A percentile compares a stretch with the other conserved stretches of the same genome.
Conservation (phyloP, 352 stramenopile genomes). For the Globisporangium recalcitrans region DNA sequence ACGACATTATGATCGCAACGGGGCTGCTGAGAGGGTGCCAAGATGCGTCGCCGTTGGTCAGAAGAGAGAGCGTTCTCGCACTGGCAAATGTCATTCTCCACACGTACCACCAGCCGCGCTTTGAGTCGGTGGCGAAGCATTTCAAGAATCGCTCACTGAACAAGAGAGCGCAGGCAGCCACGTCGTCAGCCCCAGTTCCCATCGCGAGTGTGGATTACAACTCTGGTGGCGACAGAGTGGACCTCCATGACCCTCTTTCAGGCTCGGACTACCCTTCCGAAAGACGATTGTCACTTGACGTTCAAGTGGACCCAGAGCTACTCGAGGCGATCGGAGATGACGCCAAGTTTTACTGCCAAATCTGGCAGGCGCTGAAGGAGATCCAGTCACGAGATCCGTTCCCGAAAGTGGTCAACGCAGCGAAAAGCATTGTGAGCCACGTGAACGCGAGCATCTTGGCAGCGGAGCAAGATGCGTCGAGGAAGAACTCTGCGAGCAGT, state of each 20-base stretch:
- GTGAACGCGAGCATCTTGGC: constrained; percentile 58
- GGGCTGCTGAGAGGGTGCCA: constrained; percentile 62
- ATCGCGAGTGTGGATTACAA: not conserved
- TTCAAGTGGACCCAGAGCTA: constrained; percentile 42
- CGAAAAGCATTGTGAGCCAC: constrained; percentile 58
- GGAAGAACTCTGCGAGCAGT: constrained; percentile 4
- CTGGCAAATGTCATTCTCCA: constrained; percentile 84
- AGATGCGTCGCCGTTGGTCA: constrained; percentile 82
- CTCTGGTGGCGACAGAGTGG: not conserved
- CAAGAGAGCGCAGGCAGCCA: constrained; percentile 5
- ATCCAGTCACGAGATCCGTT: constrained; percentile 88
- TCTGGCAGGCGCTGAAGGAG: constrained; percentile 82
- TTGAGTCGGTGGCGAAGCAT: constrained; percentile 81
- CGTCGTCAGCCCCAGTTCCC: not conserved
- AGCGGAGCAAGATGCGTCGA: constrained; percentile 44
- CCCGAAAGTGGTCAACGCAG: constrained; percentile 54
- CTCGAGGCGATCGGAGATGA: constrained; percentile 41
- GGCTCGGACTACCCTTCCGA: constrained; percentile 1
- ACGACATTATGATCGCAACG: constrained; percentile 64
- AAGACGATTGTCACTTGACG: constrained; percentile 16
- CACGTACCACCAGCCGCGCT: constrained; percentile 78
- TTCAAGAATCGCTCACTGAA: constrained; percentile 51
- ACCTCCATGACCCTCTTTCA: not conserved
- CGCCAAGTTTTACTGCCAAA: constrained; percentile 78
- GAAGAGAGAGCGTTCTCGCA: constrained; percentile 77